Conservation (phyloP, 2,329 filamentous ascomycete genomes). For the Aspergillus versicolor region DNA sequence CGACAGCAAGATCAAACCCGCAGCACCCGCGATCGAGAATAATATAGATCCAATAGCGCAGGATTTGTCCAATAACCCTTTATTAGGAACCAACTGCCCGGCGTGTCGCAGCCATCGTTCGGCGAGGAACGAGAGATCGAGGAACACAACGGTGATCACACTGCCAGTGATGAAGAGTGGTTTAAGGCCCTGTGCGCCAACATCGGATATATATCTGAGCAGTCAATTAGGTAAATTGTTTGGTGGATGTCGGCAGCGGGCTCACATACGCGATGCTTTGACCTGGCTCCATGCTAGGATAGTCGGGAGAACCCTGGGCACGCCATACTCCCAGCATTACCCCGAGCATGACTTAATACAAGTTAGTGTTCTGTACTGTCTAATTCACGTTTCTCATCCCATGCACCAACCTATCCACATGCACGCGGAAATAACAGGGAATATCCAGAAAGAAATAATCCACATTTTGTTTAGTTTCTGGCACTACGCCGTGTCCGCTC, state of each 20-base stretch:
- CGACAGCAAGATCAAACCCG: slow-evolving; percentile 76
- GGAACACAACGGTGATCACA: slow-evolving; percentile 68
- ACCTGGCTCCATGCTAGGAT: slow-evolving; percentile 50
- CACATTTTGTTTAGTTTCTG: slow-evolving; percentile 33
- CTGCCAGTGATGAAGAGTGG: slow-evolving; percentile 63
- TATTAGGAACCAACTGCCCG: slow-evolving; percentile 76
- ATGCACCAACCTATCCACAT: slow-evolving; percentile 50
- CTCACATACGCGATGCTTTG: slow-evolving; percentile 56
- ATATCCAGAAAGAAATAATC: slow-evolving; percentile 51
- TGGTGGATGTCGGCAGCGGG: not conserved
- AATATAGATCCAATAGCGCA: slow-evolving; percentile 41
- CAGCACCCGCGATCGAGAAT: slow-evolving; percentile 73
- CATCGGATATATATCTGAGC: slow-evolving; percentile 50
- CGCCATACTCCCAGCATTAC: slow-evolving; percentile 61
- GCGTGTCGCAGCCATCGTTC: slow-evolving; percentile 84
- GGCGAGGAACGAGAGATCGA: slow-evolving; percentile 75
- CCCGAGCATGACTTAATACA: slow-evolving; percentile 53
- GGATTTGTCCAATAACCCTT: slow-evolving; percentile 38
- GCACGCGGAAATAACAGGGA: slow-evolving; percentile 59
- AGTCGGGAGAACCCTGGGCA: slow-evolving; percentile 52
- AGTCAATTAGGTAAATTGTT: not conserved
- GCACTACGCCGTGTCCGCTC: not conserved
- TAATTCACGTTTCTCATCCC: not conserved
- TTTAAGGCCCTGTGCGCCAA: slow-evolving; percentile 59
- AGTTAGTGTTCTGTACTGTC: not conserved